phyloP scores from a whole-genome alignment of 805 yeast genomes.

The Teunomyces lycoperdinae region DNA sequence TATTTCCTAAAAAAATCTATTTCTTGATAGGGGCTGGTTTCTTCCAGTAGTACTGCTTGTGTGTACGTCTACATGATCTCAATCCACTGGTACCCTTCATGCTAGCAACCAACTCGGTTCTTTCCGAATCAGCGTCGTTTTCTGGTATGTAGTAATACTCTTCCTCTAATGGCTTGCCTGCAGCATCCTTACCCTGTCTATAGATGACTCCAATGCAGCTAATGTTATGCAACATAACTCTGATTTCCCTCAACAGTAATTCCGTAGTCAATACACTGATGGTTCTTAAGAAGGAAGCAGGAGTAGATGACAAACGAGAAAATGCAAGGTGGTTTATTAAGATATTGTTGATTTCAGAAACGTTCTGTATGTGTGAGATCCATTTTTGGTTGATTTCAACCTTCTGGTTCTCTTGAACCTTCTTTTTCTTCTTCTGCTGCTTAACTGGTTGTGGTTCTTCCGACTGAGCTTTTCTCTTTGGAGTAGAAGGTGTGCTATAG shows the following conservation, averaged over 20 bases:
- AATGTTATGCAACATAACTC: constrained; percentile 43
- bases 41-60: constrained; percentile 83
- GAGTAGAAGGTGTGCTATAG: constrained; percentile 12
- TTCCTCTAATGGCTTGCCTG: constrained; percentile 90
- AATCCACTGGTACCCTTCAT: constrained; percentile 78
- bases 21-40: constrained; percentile 51
- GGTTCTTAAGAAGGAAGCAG: constrained; percentile 66
- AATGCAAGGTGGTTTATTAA: constrained; percentile 85
- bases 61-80: constrained; percentile 88
- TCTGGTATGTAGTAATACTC: constrained; percentile 91
- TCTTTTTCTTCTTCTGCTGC: constrained; percentile 16
- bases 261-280: constrained; percentile 55
- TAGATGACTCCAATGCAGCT: constrained; percentile 81
- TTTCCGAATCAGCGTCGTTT: constrained; percentile 66
- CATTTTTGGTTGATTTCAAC: constrained; percentile 26
- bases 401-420: constrained; percentile 25
- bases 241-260: constrained; percentile 43
- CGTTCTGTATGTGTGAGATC: constrained; percentile 31
- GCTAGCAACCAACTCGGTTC: constrained; percentile 68
- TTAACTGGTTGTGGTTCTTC: constrained; percentile 39
- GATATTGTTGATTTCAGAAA: constrained; percentile 58
- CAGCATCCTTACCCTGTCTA: constrained; percentile 92
- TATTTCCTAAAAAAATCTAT: constrained; percentile 9
- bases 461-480: constrained; percentile 29
- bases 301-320: constrained; percentile 83